A percentile compares a stretch with the other conserved stretches of the same genome.
Evolutionary conservation across 805 yeast species (phyloP).

Genomic region (Ogataea henricii): DNA sequence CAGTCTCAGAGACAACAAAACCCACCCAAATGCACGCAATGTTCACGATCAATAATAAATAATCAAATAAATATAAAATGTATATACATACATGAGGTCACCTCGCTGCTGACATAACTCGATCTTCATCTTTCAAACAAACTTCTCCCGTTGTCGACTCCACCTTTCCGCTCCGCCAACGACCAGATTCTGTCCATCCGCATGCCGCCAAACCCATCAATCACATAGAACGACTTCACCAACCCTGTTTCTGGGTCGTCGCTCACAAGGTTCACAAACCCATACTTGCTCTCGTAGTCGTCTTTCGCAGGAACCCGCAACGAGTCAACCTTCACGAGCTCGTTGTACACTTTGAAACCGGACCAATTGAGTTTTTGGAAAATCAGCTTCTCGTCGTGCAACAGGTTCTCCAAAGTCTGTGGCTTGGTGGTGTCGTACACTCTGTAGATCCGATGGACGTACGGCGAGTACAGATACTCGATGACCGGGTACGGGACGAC

Average conservation of each 20-base stretch:
- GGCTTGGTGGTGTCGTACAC: constrained; percentile 63
- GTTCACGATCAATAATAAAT: too few species aligned
- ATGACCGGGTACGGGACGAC: constrained; percentile 60
- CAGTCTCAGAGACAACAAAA: too few species aligned
- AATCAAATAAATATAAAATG: background rate
- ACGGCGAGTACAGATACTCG: constrained; percentile 57
- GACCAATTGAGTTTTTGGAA: constrained; percentile 67
- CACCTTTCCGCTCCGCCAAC: constrained; percentile 67
- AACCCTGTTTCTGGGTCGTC: constrained; percentile 38
- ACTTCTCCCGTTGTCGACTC: constrained; percentile 66
- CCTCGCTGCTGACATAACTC: background rate
- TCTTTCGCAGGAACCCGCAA: constrained; percentile 40
- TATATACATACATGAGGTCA: background rate
- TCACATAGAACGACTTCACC: constrained; percentile 52
- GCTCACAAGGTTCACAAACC: constrained; percentile 53
- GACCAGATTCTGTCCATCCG: constrained; percentile 88
- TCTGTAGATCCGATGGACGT: constrained; percentile 71
- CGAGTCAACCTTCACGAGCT: constrained; percentile 53
- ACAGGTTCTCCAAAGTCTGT: constrained; percentile 64
- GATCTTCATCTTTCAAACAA: constrained; percentile 25
- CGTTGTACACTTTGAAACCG: constrained; percentile 67
- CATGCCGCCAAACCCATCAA: constrained; percentile 77
- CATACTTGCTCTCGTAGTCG: constrained; percentile 40
- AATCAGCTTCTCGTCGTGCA: constrained; percentile 62
- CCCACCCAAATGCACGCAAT: too few species aligned